Conservation (phyloP, 805 yeast species). For the Yamadazyma ubonensis region DNA sequence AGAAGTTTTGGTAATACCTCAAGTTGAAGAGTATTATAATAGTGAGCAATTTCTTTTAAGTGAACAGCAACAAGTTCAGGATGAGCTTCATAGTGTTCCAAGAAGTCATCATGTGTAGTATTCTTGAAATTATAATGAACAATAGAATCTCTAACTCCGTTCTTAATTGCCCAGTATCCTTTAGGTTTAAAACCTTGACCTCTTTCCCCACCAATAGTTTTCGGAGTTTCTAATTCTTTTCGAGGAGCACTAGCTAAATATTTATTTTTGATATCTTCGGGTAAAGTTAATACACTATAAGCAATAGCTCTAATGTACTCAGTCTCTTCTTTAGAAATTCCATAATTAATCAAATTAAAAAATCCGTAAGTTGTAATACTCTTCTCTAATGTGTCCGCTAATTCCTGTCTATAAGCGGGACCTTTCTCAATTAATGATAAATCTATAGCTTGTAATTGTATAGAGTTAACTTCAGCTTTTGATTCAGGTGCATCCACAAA, state of each 20-base stretch:
- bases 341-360: constrained; percentile 36
- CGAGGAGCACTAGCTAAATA: constrained; percentile 30
- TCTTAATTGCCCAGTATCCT: constrained; percentile 48
- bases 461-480: constrained; percentile 15
- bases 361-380: constrained; percentile 45
- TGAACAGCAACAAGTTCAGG: constrained; percentile 43
- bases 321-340: constrained; percentile 19
- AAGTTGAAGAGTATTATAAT: constrained; percentile 38
- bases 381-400: constrained; percentile 38
- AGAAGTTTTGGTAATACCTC: constrained; percentile 37
- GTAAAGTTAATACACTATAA: constrained; percentile 26
- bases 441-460: constrained; percentile 36
- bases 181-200: constrained; percentile 49
- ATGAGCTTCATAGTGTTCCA: constrained; percentile 25
- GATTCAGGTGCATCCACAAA: constrained; percentile 22
- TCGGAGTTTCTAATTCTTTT: constrained; percentile 28
- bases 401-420: constrained; percentile 29
- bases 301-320: constrained; percentile 23
- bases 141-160: constrained; percentile 44
- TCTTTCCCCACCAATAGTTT: constrained; percentile 43
- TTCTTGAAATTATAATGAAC: constrained; percentile 45
- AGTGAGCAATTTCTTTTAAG: constrained; percentile 38
- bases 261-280: constrained; percentile 23
- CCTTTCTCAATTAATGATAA: constrained; percentile 36
- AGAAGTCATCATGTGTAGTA: constrained; percentile 34